Conservation (phyloP, 805 yeast genomes). For the Debaryomyces hansenii region DNA sequence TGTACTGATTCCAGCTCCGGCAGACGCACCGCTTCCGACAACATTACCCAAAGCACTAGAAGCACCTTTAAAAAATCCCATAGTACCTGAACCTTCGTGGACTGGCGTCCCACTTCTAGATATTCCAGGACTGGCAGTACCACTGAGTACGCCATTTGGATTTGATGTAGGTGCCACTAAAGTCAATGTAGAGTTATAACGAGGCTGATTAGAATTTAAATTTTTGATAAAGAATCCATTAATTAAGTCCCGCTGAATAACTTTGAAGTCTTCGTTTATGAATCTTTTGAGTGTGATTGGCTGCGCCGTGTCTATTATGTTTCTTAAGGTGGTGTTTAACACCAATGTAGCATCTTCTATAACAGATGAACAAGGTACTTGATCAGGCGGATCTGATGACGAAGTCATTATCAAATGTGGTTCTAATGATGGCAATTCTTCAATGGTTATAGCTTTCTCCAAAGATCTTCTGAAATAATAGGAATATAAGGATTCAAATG, state of each 20-base stretch:
- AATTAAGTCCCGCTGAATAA: constrained; percentile 63
- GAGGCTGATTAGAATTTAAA: constrained; percentile 39
- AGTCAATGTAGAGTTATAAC: constrained; percentile 34
- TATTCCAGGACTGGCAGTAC: constrained; percentile 17
- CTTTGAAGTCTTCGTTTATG: constrained; percentile 53
- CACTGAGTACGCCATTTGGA: constrained; percentile 7
- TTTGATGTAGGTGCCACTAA: constrained; percentile 12
- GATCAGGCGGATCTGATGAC: constrained; percentile 42
- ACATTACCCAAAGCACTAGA: constrained; percentile 45
- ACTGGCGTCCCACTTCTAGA: constrained; percentile 33
- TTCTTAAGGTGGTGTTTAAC: constrained; percentile 64
- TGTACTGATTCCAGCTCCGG: constrained; percentile 16
- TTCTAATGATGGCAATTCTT: constrained; percentile 64
- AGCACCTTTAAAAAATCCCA: constrained; percentile 45
- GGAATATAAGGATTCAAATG: constrained; percentile 61
- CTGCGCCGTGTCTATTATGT: constrained; percentile 73
- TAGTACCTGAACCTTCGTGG: constrained; percentile 26
- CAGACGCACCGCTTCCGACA: constrained; percentile 27
- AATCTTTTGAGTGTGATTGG: constrained; percentile 53
- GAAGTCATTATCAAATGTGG: constrained; percentile 21
- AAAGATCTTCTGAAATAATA: constrained; percentile 76
- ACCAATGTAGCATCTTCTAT: constrained; percentile 83
- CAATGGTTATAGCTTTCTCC: constrained; percentile 77
- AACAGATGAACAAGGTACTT: constrained; percentile 74
- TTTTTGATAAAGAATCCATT: constrained; percentile 45